phyloP scores from a whole-genome alignment of 768 basidiomycete species.

The Termitomyces sp. region DNA sequence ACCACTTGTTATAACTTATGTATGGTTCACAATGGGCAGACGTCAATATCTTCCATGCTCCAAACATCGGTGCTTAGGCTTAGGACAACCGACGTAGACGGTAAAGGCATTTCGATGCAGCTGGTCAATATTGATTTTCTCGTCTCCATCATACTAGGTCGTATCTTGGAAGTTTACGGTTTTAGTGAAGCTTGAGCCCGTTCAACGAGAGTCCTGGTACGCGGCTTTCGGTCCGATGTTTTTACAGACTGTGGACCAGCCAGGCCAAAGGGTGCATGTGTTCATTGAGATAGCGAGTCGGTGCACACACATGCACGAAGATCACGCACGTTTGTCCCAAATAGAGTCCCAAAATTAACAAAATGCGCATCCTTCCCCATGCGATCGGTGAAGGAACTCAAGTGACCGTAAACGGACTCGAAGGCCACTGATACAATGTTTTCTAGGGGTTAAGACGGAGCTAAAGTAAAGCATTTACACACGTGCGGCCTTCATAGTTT shows the following conservation, averaged over 20 bases:
- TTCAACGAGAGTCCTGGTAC: too few species aligned
- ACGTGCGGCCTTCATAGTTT: not conserved
- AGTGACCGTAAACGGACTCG: not conserved
- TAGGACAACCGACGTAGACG: not conserved
- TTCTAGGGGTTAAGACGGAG: not conserved
- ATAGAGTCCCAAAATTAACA: not conserved
- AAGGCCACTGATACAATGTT: not conserved
- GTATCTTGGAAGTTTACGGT: not conserved
- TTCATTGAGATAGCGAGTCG: not conserved
- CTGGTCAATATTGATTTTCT: not conserved
- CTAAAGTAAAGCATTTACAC: not conserved
- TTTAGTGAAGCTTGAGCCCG: not conserved
- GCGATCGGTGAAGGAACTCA: not conserved
- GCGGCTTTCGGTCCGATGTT: not conserved
- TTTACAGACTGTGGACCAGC: not conserved
- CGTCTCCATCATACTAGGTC: not conserved
- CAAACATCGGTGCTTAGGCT: not conserved
- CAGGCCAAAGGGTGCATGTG: not conserved
- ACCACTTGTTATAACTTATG: too few species aligned
- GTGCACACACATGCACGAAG: slow-evolving; percentile 1
- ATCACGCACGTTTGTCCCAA: slow-evolving; percentile 4
- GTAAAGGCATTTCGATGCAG: not conserved
- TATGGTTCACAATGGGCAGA: not conserved
- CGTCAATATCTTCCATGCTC: not conserved
- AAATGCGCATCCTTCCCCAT: too few species aligned